These are phyloP conservation scores for Nicotiana tabacum DNA, from an alignment of 257 asterid species.

Conservation along the genomic window DNA sequence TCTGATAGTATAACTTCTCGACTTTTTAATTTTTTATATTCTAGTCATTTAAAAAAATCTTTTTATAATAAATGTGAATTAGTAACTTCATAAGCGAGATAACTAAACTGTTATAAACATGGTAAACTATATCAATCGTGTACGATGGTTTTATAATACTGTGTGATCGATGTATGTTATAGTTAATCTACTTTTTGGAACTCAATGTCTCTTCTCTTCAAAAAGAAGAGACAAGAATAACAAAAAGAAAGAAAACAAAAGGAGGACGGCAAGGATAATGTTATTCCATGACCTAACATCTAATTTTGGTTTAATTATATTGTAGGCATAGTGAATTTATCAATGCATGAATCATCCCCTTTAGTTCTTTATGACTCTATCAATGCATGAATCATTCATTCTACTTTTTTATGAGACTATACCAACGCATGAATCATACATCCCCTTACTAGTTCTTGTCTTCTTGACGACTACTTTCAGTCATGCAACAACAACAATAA, in stretches of 20 bases:
- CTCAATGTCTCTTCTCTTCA: too few relatives aligned
- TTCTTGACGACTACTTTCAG: too few relatives aligned
- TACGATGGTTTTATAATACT: too few relatives aligned
- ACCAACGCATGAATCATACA: too few relatives aligned
- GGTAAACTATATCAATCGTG: too few relatives aligned
- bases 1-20: not conserved
- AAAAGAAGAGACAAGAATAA: not conserved
- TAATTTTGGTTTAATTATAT: not conserved
- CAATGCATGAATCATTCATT: not conserved
- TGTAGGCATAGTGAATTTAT: not conserved
- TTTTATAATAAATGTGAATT: not conserved
- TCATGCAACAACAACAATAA: too few relatives aligned
- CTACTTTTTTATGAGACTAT: too few relatives aligned
- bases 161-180: too few relatives aligned
- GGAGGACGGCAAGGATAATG: not conserved
- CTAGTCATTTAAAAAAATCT: not conserved
- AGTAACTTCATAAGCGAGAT: not conserved
- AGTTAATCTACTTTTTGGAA: too few relatives aligned
- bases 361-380: not conserved
- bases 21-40: not conserved
- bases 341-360: constrained; percentile 1
- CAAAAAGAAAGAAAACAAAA: not conserved
- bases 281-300: not conserved
- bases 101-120: too few relatives aligned
- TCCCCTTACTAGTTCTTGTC: too few relatives aligned